Evolutionary conservation across 2,329 filamentous ascomycete genomes (phyloP), one percentile per base, ranked within the genome.

Genomic region (Thelonectria discophora): DNA sequence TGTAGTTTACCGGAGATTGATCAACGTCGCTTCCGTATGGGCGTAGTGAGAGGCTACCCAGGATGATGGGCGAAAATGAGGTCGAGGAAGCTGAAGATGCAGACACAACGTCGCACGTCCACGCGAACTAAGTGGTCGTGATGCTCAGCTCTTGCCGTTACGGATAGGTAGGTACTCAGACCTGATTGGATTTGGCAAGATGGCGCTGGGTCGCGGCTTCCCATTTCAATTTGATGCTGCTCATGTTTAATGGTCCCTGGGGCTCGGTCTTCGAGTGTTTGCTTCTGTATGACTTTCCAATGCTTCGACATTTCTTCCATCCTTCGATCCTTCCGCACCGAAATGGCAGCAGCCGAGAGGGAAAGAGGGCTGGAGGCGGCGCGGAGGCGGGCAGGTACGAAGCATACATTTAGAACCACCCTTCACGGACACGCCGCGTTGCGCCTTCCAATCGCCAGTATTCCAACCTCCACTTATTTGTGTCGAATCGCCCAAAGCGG

Each of bases 391-490:
- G 11, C 13, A 27, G 21, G 45, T 4, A 40, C 52, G 11, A 37
- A 39, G 21, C 21, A 24, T 24, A 24, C 21, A n/a, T n/a, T n/a
- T n/a, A n/a, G n/a, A 11, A 37, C 50, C 42, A 39, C 20, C 53
- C 53, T 24, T 20, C n/a, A 37, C 53, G 45, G 53, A 39, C 42
- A 48, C 53, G 46, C 34, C 43, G 53, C 32, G 13, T 20, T 27
- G 37, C 39, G 34, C 20, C 50, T 49, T 48, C 53, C 53, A 47
- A 27, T 27, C 18, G 45, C 45, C n/a, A 20, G 34, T 13, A 2
- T 37, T 37, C 34, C 21, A 30, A 30, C 42, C 18, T 55, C 52
- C 52, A 55, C 40, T 37, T n/a, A 13, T 24, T 24, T n/a, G 9
- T 9, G 12, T 34, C 37, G 17, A 37, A 20, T 32, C 24, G 43